These are phyloP conservation scores for Geotrichum australiense DNA, from an alignment of 1,139 yeast genomes.

Conservation along the genomic window DNA sequence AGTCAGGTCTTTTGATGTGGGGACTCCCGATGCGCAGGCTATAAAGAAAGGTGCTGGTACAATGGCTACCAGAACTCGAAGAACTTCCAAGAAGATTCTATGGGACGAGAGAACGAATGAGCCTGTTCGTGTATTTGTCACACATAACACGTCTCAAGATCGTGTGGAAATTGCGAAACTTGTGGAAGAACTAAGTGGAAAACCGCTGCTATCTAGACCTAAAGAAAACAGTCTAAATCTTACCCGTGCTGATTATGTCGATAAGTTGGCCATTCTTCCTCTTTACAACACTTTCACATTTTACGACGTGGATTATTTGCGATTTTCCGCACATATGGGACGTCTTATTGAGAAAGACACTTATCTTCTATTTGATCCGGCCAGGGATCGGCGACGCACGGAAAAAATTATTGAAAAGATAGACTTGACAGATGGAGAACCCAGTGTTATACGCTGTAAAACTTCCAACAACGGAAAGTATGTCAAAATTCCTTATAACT, in stretches of 20 bases:
- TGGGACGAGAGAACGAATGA: constrained; percentile 8
- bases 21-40: background rate
- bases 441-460: background rate
- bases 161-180: constrained; percentile 6
- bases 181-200: constrained; percentile 8
- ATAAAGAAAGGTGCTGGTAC: constrained; percentile 11
- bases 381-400: constrained; percentile 5
- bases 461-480: background rate
- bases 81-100: constrained; percentile 9
- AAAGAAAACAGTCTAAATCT: constrained; percentile 10
- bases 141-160: constrained; percentile 2
- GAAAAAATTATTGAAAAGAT: constrained; percentile 9
- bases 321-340: constrained; percentile 8
- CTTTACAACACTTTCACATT: constrained; percentile 9
- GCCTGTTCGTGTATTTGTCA: constrained; percentile 9
- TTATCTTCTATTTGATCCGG: constrained; percentile 10
- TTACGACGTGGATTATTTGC: constrained; percentile 9
- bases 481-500: constrained; percentile 1
- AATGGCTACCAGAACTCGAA: constrained; percentile 16
- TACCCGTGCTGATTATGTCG: constrained; percentile 7
- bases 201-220: constrained; percentile 9
- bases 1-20: background rate
- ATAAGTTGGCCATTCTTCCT: constrained; percentile 6
- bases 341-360: constrained; percentile 2
- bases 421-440: background rate